phyloP scores from a whole-genome alignment of 73 alveolate genomes.

The Uronychia setigera region DNA sequence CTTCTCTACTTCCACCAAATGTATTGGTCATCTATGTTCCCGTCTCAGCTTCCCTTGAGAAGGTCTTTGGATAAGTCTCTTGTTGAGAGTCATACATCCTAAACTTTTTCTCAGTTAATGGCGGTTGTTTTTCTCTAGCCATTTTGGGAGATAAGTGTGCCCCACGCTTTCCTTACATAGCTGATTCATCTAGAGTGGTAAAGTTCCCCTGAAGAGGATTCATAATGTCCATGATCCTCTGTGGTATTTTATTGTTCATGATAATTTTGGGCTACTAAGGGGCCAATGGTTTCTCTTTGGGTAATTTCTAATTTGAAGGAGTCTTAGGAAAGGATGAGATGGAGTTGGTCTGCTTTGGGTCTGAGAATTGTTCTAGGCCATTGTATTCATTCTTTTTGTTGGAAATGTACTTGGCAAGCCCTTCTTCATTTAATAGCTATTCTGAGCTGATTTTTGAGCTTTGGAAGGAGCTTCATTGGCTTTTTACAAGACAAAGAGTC shows the following conservation, averaged over 20 bases:
- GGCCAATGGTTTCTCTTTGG: neutral
- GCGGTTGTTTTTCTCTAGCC: neutral
- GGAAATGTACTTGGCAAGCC: neutral
- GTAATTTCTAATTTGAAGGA: neutral
- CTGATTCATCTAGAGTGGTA: neutral
- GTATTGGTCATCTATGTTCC: neutral
- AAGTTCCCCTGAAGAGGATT: neutral
- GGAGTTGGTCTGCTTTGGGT: too few species aligned
- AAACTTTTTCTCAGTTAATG: neutral
- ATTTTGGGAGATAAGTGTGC: neutral
- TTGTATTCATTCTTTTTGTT: neutral
- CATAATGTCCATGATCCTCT: neutral
- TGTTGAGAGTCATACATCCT: neutral
- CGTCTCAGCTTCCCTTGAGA: neutral
- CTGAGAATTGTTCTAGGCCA: too few species aligned
- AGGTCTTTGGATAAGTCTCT: neutral
- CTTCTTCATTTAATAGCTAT: too few species aligned
- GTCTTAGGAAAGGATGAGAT: neutral
- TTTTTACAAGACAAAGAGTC: neutral
- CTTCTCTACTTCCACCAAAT: too few species aligned
- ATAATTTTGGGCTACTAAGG: neutral
- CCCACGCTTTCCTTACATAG: neutral
- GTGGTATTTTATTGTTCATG: neutral
- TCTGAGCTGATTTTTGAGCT: neutral
- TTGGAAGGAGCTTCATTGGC: neutral